A percentile compares a stretch with the other conserved stretches of the same genome.
These are phyloP conservation scores for Heracleum sosnowskyi DNA, from an alignment of 129 eudicot genomes.

Conservation along the genomic window DNA sequence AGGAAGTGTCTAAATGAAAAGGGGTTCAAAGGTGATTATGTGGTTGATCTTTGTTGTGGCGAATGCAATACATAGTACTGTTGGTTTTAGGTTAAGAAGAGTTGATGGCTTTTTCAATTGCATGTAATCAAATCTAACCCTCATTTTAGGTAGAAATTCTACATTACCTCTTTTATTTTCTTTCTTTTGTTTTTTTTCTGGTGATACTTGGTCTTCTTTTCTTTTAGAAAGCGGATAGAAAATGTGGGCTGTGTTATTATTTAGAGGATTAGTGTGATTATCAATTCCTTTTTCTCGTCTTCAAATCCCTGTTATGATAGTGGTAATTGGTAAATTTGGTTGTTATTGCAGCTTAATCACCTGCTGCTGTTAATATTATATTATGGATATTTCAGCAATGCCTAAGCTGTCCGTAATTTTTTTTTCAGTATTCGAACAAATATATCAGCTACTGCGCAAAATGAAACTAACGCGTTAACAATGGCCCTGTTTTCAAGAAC, in stretches of 20 bases:
- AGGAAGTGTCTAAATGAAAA: slow-evolving; percentile 24
- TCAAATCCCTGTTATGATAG: background rate
- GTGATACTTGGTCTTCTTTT: slow-evolving; percentile 11
- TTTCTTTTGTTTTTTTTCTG: background rate
- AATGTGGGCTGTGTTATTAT: slow-evolving; percentile 27
- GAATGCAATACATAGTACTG: background rate
- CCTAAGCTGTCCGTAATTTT: too few species aligned
- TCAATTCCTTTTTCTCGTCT: slow-evolving; percentile 4
- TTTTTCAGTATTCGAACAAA: too few species aligned
- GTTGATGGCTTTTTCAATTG: background rate
- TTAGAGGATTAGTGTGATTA: slow-evolving; percentile 17
- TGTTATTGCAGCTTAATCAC: background rate
- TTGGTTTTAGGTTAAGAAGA: background rate
- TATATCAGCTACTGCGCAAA: too few species aligned
- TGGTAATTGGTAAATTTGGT: background rate
- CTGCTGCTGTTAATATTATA: background rate
- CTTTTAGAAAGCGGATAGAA: background rate
- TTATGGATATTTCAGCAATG: background rate
- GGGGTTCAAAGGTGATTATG: background rate
- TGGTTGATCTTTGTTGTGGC: background rate
- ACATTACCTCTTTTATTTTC: background rate
- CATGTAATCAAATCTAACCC: slow-evolving; percentile 14
- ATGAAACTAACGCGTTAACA: too few species aligned
- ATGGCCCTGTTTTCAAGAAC: too few species aligned
- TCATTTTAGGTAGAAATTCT: slow-evolving; percentile 12